These are phyloP conservation scores for Waitea zeae DNA, from an alignment of 1,284 basidiomycete genomes.

Conservation along the genomic window DNA sequence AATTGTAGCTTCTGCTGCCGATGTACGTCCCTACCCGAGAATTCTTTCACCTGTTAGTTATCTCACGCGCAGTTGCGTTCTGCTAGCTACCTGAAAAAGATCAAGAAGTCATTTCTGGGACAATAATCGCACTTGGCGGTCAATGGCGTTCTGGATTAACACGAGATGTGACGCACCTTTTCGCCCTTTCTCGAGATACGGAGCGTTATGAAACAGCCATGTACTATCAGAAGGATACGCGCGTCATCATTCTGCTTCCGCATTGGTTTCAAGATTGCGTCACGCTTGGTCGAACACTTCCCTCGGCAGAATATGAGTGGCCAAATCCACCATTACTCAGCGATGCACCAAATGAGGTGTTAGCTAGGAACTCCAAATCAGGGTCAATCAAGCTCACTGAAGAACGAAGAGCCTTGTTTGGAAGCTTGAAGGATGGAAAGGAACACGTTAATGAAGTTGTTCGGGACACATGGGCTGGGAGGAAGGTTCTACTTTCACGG, in stretches of 20 bases:
- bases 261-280: constrained; percentile 79
- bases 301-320: constrained; percentile 53
- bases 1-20: constrained; percentile 49
- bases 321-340: constrained; percentile 41
- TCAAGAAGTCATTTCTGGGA: constrained; percentile 50
- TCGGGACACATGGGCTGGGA: constrained; percentile 23
- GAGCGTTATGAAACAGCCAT: constrained; percentile 49
- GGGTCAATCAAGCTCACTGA: constrained; percentile 4
- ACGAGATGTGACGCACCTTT: constrained; percentile 74
- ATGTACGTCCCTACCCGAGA: constrained; percentile 22
- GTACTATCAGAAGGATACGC: constrained; percentile 31
- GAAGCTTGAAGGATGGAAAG: constrained; percentile 7
- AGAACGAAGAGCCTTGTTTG: not conserved
- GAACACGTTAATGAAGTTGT: too few relatives aligned
- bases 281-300: constrained; percentile 38
- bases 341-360: not conserved
- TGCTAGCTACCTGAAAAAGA: constrained; percentile 1
- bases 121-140: constrained; percentile 65
- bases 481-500: constrained; percentile 39
- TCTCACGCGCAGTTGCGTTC: not conserved
- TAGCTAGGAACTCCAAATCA: constrained; percentile 7
- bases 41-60: not conserved
- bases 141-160: constrained; percentile 64
- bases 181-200: constrained; percentile 33
- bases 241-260: constrained; percentile 48